Evolutionary conservation across 495 filamentous ascomycete genomes (phyloP), one percentile per base, ranked within the genome.

Genomic region (Saxophila tyrrhenica): DNA sequence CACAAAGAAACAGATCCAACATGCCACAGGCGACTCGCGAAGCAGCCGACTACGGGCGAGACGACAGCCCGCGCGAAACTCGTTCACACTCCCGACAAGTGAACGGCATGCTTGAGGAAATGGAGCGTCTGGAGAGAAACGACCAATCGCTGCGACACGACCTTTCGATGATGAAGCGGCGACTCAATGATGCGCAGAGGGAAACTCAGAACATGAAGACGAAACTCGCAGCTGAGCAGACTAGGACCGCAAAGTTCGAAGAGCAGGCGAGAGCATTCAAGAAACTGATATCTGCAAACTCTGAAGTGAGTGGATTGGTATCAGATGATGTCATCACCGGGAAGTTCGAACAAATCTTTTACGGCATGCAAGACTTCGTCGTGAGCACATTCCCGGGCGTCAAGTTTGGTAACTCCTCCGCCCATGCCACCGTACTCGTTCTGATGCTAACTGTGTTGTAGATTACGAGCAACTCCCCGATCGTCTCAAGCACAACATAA

Each of bases 301-400:
- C 17, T 29, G 8, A 39, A 3, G 11, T 54, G 11, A 23, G 16
- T 2, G 25, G 13, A 8, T 39, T 45, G 42, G 5, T 54, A 9
- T 19, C 51, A 2, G 51, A 46, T 24, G 51, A 46, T n/a, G 51
- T 10, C 1, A 29, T 46, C 7, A 9, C 39, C 10, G 3, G 39
- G 15, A 54, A 45, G 39, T 45, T 45, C 16, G 42, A 54, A 19
- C 39, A 45, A 39, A n/a, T 54, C 15, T 54, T 45, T 24, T 45
- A 54, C 25, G 15, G 38, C 24, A 54, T 46, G 10, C 51, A 54
- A 32, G 39, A 54, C 13, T 54, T 54, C 25, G 51, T 25, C 10
- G 39, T 54, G 39, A 46, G 20, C 3, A 29, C 32, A 11, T 54
- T 29, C 21, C 39, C 22, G 16, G 25, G 17, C 15, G n/a, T 38